Base-by-base conservation (phyloP, 352 stramenopile species). In the Phytophthora kernoviae region DNA sequence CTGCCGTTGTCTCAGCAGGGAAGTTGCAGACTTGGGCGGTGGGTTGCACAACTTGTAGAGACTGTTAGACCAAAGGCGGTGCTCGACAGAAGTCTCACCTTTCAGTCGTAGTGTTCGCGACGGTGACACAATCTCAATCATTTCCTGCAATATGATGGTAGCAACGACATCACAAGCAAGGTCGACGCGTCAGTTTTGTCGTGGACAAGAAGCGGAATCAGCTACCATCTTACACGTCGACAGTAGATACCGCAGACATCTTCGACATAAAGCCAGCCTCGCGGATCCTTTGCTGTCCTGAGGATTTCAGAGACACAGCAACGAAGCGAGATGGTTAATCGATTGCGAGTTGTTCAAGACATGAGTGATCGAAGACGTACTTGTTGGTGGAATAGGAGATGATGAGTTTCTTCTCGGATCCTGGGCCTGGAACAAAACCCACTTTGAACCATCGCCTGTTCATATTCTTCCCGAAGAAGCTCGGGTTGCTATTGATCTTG, bases 401-500 rank as follows among this genome's bases (percentile, higher is more conserved):
- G 48, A 91, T 75, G 65, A 94, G 80, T 39, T 76, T 76, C 42
- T 69, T 77, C 47, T 90, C 68, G 8, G 85, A 73, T 18, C 67
- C 66, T 7, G 80, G 55, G 0, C 63, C 70, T 0, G 74, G 58
- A 5, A 86, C 72, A 21, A 85, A 88, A 39, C 68, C 76, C 34
- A 94, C 81, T 47, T 80, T 77, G 73, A 94, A 94, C 85, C 85
- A 94, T 5, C 85, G 67, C 2, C 84, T 81, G 46, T 81, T 91
- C 60, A 66, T 83, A 58, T 70, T 84, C 61, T 90, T 90, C 54
- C 83, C 81, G 30, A 94, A 94, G 63, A 92, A 72, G 22, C 77
- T 87, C 44, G 79, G 82, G 26, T 92, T 92, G 75, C 68, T 92
- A 58, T 94, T 91, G 78, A 93, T 90, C 62, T 94, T 94, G 63